A percentile compares a stretch with the other conserved stretches of the same genome.
Evolutionary conservation across 1,284 basidiomycete genomes (phyloP).

Genomic region (Wallemia ichthyophaga): DNA sequence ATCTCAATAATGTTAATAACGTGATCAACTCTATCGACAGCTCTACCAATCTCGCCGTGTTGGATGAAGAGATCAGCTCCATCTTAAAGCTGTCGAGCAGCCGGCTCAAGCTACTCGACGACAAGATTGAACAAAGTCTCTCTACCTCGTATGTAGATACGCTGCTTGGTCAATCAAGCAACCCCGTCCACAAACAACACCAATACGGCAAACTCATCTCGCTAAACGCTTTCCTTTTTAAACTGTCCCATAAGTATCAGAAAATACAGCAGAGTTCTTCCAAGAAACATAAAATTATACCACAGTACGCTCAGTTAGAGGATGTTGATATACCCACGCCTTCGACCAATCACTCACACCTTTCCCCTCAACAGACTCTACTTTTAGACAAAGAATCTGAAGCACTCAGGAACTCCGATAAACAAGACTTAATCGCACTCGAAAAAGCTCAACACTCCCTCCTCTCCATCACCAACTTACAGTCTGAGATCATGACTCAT

Average conservation of each 20-base stretch:
- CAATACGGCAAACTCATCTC: background rate
- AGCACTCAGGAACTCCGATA: background rate
- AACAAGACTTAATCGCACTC: background rate
- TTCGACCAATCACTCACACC: background rate
- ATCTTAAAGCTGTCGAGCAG: too few species aligned
- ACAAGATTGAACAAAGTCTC: too few species aligned
- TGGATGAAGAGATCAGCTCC: too few species aligned
- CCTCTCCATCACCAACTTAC: constrained; percentile 62
- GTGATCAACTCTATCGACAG: too few species aligned
- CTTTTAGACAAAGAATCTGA: background rate
- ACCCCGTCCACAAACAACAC: background rate
- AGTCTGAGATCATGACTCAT: constrained; percentile 60
- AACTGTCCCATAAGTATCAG: background rate
- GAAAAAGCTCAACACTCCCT: constrained; percentile 14
- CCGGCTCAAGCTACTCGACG: too few species aligned
- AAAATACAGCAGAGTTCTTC: background rate
- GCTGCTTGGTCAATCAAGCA: too few species aligned
- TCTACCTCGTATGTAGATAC: too few species aligned
- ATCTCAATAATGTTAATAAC: too few species aligned
- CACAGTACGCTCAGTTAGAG: background rate
- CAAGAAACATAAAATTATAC: background rate
- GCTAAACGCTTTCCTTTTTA: background rate
- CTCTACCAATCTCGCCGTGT: too few species aligned
- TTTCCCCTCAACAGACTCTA: background rate
- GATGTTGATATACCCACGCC: background rate